phyloP scores from a whole-genome alignment of 345 rosid species.

The Xanthoceras sorbifolium region DNA sequence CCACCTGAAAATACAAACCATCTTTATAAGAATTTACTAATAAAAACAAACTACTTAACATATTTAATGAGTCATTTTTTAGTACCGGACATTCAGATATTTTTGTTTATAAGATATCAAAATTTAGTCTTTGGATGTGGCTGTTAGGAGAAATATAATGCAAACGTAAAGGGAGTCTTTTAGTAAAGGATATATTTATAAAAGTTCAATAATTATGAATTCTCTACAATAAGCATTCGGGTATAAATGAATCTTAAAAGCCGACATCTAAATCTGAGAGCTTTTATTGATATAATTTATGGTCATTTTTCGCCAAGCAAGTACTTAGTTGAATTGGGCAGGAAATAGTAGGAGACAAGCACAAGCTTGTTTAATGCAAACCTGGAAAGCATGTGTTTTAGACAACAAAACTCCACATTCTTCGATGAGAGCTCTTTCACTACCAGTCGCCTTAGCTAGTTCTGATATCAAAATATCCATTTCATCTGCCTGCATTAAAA shows the following conservation, averaged over 20 bases:
- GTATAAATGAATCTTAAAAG: too few relatives aligned
- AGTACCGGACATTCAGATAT: too few relatives aligned
- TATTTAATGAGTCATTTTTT: too few relatives aligned
- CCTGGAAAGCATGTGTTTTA: constrained; percentile 57
- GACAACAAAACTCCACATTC: constrained; percentile 64
- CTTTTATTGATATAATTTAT: not conserved
- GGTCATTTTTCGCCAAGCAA: not conserved
- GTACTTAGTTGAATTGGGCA: not conserved
- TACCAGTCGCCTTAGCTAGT: constrained; percentile 62
- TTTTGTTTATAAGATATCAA: too few relatives aligned
- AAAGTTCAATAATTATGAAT: too few relatives aligned
- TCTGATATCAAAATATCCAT: constrained; percentile 67
- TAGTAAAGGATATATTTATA: too few relatives aligned
- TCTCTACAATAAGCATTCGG: too few relatives aligned
- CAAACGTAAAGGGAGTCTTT: too few relatives aligned
- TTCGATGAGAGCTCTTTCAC: constrained; percentile 61
- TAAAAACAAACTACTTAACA: not conserved
- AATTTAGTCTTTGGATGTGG: too few relatives aligned
- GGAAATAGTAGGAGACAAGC: too few relatives aligned
- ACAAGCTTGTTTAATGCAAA: constrained; percentile 21
- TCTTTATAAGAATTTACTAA: not conserved
- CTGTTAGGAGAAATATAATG: too few relatives aligned
- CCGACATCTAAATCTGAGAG: not conserved
- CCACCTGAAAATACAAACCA: constrained; percentile 48
- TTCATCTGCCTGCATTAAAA: constrained; percentile 60